phyloP scores from a whole-genome alignment of 2,329 filamentous ascomycete genomes.

The Curvularia lunata region DNA sequence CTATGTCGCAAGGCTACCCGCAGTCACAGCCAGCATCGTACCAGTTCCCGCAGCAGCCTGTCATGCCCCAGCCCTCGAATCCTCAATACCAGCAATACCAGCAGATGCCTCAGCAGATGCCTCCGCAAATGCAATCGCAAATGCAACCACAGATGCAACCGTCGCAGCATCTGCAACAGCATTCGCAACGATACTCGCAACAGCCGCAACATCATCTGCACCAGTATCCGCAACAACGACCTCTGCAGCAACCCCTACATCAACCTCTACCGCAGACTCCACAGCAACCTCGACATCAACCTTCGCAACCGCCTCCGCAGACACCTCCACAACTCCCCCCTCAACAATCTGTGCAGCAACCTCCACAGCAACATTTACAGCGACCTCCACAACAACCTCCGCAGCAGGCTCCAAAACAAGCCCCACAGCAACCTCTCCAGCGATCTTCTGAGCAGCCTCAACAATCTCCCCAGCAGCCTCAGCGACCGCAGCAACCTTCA shows the following conservation, averaged over 20 bases:
- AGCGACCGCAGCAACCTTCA: not conserved
- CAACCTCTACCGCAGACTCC: conserved; percentile 19
- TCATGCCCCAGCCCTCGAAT: conserved; percentile 27
- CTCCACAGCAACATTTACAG: conserved; percentile 14
- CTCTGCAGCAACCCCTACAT: conserved; percentile 22
- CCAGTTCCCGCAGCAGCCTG: conserved; percentile 11
- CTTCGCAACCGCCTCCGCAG: conserved; percentile 15
- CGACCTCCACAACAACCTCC: conserved; percentile 27
- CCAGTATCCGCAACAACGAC: conserved; percentile 24
- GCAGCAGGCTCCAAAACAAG: conserved; percentile 18
- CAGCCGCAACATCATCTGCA: not conserved
- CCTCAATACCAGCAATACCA: conserved; percentile 37
- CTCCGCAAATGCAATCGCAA: conserved; percentile 2
- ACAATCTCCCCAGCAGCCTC: conserved; percentile 16
- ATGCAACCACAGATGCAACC: conserved; percentile 30
- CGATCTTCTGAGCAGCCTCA: conserved; percentile 27
- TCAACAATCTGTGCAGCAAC: conserved; percentile 17
- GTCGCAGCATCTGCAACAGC: conserved; percentile 11
- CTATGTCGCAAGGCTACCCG: conserved; percentile 11
- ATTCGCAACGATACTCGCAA: conserved; percentile 9
- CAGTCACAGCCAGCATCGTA: conserved; percentile 33
- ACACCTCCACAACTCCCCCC: conserved; percentile 30
- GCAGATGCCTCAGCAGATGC: conserved; percentile 26
- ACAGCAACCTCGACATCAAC: conserved; percentile 30
- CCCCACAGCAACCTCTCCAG: conserved; percentile 18